Evolutionary conservation across 2,329 filamentous ascomycete genomes (phyloP).

Genomic region (Colletotrichum aenigma): DNA sequence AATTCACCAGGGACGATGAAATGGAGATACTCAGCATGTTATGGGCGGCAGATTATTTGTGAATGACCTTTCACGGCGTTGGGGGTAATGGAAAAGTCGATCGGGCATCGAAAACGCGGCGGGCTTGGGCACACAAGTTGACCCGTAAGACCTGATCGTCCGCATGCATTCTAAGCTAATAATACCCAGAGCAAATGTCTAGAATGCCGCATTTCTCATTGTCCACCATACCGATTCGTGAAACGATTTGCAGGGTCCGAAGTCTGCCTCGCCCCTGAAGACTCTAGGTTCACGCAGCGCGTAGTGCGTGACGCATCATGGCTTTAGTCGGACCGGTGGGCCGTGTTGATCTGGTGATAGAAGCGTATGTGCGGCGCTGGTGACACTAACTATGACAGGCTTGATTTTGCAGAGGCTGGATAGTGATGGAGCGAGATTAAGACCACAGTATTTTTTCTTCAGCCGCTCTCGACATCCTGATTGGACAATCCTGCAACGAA

Average conservation of each 20-base stretch:
- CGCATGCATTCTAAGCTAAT: conserved; percentile 13
- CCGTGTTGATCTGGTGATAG: background rate
- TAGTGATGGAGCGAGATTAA: background rate
- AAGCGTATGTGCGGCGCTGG: background rate
- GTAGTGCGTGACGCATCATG: background rate
- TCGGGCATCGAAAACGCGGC: background rate
- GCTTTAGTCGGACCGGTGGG: background rate
- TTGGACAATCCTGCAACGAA: background rate
- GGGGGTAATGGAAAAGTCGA: conserved; percentile 9
- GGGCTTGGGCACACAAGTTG: conserved; percentile 9
- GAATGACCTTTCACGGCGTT: conserved; percentile 12
- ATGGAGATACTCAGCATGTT: background rate
- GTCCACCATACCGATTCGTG: background rate
- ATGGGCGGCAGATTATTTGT: background rate
- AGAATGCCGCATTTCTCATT: conserved; percentile 1
- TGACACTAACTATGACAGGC: background rate
- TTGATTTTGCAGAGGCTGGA: background rate
- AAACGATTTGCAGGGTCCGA: background rate
- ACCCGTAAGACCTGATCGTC: conserved; percentile 15
- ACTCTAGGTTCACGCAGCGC: background rate
- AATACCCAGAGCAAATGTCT: conserved; percentile 1
- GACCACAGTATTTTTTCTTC: background rate
- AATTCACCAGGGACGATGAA: background rate
- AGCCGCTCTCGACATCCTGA: background rate
- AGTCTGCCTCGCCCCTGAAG: background rate